Evolutionary conservation across 345 rosid genomes (phyloP).

Genomic region (Salix viminalis): DNA sequence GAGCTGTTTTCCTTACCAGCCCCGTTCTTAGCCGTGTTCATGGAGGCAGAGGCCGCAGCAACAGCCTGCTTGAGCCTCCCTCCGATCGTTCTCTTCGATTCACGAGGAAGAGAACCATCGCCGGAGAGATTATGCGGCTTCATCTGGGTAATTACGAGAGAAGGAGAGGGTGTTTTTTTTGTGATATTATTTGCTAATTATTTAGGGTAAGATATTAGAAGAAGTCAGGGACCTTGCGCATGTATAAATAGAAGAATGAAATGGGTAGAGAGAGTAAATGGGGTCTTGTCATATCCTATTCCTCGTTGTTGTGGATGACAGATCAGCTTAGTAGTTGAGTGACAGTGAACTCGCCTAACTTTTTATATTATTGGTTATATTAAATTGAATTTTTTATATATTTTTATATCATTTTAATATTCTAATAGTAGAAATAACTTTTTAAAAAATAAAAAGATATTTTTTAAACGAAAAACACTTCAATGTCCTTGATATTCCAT

Average conservation of each 20-base stretch:
- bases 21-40: slow-evolving; percentile 9
- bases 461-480: too few species aligned
- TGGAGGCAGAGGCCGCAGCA: slow-evolving; percentile 21
- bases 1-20: not conserved
- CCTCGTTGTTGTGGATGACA: slow-evolving; percentile 20
- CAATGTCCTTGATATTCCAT: too few species aligned
- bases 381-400: too few species aligned
- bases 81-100: slow-evolving; percentile 34
- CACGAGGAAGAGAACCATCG: slow-evolving; percentile 26
- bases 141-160: slow-evolving; percentile 12
- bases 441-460: too few species aligned
- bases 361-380: not conserved
- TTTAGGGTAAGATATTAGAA: not conserved
- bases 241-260: not conserved
- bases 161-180: not conserved
- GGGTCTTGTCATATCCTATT: not conserved
- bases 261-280: not conserved
- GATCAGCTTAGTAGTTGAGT: slow-evolving; percentile 14
- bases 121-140: slow-evolving; percentile 34
- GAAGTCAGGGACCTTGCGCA: not conserved
- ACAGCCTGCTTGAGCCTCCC: slow-evolving; percentile 41
- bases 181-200: not conserved
- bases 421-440: fast-evolving
- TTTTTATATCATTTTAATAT: too few species aligned
- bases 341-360: not conserved